Base-by-base conservation (phyloP, 441 rosid genomes). In the Melastoma candidum region DNA sequence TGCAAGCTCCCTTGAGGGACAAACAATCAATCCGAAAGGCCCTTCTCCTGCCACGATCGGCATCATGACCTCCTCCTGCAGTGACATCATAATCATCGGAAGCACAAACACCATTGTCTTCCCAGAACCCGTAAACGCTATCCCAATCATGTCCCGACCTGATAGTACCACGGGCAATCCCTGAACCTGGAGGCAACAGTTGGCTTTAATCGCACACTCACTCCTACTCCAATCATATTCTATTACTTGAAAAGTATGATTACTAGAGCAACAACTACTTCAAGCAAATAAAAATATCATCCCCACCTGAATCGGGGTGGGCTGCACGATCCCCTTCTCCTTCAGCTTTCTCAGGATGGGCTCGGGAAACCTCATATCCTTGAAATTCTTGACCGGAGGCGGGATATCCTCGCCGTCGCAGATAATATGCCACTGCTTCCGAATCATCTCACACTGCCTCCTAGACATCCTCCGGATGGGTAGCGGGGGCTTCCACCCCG, bases 381-480 rank as follows among this genome's bases (percentile, higher is more conserved):
- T 76, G 24, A 92, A 88, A 54, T 83, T 82, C 73, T 83, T 90
- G 3, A 83, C 76, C 0, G 95, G 89, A 0, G 95, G 94, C 26
- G 90, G 96, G 53, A 83, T 79, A 46, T 87, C 90, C 2, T 92
- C 98, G 27, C 95, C 98, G 11, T 76, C 89, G 49, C 83, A 96
- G 3, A 85, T 80, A 36, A 92, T 88, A 51, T 92, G 98, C 95
- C 98, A 85, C 54, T 85, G 96, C 63, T 82, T 92, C 56, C 94
- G 66, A 50, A 85, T 78, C 36, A 84, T 66, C 65, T 83, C 97
- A 27, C 85, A 61, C n/a, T 69, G 74, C 63, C 77, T 87, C 14
- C 12, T 58, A 0, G 79, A 72, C 84, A 83, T 83, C 54, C 74
- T 74, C 59, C 94, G 68, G 53, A 83, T 77, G 3, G 59, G 73